Base-by-base conservation (phyloP, 768 basidiomycete species). In the Trametes meyenii region DNA sequence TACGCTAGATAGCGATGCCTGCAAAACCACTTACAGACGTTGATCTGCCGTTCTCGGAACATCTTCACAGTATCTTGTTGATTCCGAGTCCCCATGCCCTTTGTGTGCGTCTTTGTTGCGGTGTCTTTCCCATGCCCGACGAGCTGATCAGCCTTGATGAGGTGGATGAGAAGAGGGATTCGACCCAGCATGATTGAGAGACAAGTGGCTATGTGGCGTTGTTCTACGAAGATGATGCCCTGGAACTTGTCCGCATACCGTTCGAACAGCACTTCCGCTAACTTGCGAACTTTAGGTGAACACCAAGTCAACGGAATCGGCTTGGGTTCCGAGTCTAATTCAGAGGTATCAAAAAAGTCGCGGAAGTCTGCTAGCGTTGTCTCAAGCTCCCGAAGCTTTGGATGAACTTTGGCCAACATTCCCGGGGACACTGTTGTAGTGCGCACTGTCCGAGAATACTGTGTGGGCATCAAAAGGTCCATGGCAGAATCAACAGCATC, bases 201-300 rank as follows among this genome's bases (percentile, higher is more conserved):
- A 48, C 85, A 85, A 17, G 82, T 76, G 2, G 93, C 94, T 16
- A 89, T 81, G 65, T 94, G 91, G 11, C 94, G 83, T 69, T 93
- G 92, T 62, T 93, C 86, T 17, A 93, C 92, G 71, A 96, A 96
- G 45, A 96, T 79, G 63, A 96, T 95, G 19, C 85, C 85, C 67
- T 94, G 92, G 69, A 94, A 92, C 2, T 79, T 73, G 2, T 72
- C 67, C 13, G 80, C 80, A 51, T 82, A 74, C 67, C 86, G 79
- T 36, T 77, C 77, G 35, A 83, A 73, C 24, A 96, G 79, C 49
- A 88, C 75, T 19, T 86, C 81, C 16, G 87, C 77, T 38, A 96
- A 81, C 3, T 75, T 77, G 49, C 77, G 77, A 46, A 96, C 73
- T 72, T 95, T 93, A 2, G 88, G 90, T 8, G 89, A 84, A 66